phyloP scores from a whole-genome alignment of 192 early-diverging fungal genomes.

The Funneliformis mosseae region DNA sequence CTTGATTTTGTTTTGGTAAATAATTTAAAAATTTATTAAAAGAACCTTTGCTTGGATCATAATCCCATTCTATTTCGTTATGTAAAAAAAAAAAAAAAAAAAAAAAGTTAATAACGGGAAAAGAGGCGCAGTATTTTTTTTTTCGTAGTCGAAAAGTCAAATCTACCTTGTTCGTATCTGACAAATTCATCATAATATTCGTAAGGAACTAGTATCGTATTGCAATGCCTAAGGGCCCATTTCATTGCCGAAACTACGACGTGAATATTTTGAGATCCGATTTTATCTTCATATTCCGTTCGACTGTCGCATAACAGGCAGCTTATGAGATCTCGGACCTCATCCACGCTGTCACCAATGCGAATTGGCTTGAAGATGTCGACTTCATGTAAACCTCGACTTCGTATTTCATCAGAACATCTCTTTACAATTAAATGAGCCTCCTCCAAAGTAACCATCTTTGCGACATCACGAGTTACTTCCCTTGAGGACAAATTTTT shows the following conservation, averaged over 20 bases:
- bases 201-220: constrained; percentile 23
- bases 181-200: constrained; percentile 33
- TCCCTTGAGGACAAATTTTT: not conserved
- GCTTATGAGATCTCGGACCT: not conserved
- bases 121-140: not conserved
- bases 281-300: constrained; percentile 12
- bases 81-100: not conserved
- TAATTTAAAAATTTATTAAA: constrained; percentile 27
- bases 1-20: constrained; percentile 29
- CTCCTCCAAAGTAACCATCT: constrained; percentile 2
- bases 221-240: constrained; percentile 28
- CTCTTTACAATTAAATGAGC: constrained; percentile 30
- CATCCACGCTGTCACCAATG: constrained; percentile 24
- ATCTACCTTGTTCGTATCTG: constrained; percentile 29
- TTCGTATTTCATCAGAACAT: constrained; percentile 22
- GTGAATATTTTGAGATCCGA: constrained; percentile 18
- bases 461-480: not conserved
- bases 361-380: constrained; percentile 30
- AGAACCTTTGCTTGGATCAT: constrained; percentile 24
- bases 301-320: constrained; percentile 13
- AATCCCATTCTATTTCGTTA: constrained; percentile 32
- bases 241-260: constrained; percentile 30
- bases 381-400: constrained; percentile 25
- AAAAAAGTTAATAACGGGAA: not conserved
- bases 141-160: too few relatives aligned